Evolutionary conservation across 805 yeast species (phyloP).

Genomic region (Ogataea nitratoaversa): DNA sequence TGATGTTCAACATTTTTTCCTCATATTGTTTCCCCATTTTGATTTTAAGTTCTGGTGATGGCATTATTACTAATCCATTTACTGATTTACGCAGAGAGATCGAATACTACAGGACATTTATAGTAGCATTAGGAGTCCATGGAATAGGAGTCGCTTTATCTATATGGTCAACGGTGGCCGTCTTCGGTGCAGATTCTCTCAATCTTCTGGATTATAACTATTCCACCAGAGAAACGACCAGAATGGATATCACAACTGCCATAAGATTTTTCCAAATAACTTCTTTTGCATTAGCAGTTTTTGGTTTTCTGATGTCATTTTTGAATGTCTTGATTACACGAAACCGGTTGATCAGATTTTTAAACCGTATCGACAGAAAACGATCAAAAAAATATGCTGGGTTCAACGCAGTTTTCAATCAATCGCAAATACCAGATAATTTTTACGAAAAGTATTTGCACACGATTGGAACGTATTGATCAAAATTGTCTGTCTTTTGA

Average conservation of each 20-base stretch:
- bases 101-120: conserved; percentile 18
- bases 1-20: conserved; percentile 21
- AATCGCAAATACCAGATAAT: conserved; percentile 12
- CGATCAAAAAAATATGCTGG: conserved; percentile 5
- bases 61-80: conserved; percentile 22
- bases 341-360: conserved; percentile 21
- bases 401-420: conserved; percentile 2
- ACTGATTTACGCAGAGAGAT: conserved; percentile 21
- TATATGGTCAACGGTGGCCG: conserved; percentile 17
- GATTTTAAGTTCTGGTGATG: conserved; percentile 19
- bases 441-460: conserved; percentile 19
- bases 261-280: conserved; percentile 21
- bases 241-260: conserved; percentile 19
- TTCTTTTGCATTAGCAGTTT: conserved; percentile 17
- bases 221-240: conserved; percentile 3
- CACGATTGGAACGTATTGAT: conserved; percentile 5
- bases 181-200: conserved; percentile 11
- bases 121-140: conserved; percentile 18
- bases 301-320: conserved; percentile 18
- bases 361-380: conserved; percentile 22
- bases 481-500: background rate
- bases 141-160: conserved; percentile 17
- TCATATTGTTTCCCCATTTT: conserved; percentile 27
- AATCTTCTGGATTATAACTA: conserved; percentile 13
- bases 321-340: conserved; percentile 22